Evolutionary conservation across 257 asterid genomes (phyloP).

Genomic region (Solanum neorickii): DNA sequence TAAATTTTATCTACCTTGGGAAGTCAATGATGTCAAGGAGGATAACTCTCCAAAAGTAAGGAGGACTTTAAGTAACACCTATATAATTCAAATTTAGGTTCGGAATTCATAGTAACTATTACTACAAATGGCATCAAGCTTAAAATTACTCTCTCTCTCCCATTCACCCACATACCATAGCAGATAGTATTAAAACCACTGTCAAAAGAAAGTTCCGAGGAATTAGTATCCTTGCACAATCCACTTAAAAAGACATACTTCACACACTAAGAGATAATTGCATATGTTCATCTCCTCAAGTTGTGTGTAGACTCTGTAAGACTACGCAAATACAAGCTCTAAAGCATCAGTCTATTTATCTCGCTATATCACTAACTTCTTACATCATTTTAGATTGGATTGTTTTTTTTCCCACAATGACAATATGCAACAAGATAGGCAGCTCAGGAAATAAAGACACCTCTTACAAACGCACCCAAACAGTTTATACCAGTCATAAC

Average conservation of each 20-base stretch:
- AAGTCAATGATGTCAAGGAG: not conserved
- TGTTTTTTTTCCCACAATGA: not conserved
- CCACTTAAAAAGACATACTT: not conserved
- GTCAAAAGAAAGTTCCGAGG: not conserved
- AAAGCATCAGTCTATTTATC: not conserved
- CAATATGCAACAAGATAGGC: not conserved
- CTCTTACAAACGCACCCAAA: not conserved
- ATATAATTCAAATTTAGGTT: not conserved
- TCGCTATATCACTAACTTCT: not conserved
- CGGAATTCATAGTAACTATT: not conserved
- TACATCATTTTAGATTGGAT: not conserved
- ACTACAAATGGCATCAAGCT: not conserved
- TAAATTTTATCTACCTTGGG: not conserved
- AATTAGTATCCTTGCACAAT: not conserved
- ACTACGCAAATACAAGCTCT: not conserved
- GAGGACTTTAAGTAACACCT: not conserved
- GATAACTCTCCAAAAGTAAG: not conserved
- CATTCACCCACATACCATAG: not conserved
- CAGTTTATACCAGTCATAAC: not conserved
- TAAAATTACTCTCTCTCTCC: not conserved
- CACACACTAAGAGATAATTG: not conserved
- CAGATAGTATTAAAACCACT: not conserved
- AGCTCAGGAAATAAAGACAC: not conserved
- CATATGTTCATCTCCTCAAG: not conserved
- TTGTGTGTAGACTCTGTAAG: not conserved